Evolutionary conservation across 1,284 basidiomycete species (phyloP).

Genomic region (Blastosporella zonata): DNA sequence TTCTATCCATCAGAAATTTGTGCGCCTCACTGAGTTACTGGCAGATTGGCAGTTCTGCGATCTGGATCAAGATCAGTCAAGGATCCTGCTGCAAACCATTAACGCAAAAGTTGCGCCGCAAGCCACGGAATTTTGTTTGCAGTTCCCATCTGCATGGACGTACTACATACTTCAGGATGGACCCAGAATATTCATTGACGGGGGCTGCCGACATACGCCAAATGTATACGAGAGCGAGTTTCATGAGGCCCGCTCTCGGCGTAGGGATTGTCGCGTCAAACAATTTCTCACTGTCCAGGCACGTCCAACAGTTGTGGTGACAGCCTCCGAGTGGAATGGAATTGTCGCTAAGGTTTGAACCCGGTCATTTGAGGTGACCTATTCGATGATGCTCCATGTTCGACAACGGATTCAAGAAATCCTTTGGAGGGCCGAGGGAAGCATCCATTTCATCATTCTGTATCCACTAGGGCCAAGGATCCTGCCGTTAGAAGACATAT

Average conservation of each 20-base stretch:
- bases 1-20: neutral
- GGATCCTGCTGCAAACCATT: neutral
- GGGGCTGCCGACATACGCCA: too few species aligned
- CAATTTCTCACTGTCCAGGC: neutral
- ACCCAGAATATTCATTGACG: neutral
- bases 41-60: neutral
- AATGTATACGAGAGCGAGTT: too few species aligned
- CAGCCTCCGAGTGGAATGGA: neutral
- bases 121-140: constrained; percentile 1
- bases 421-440: neutral
- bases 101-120: neutral
- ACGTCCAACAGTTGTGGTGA: neutral
- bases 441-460: neutral
- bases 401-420: neutral
- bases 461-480: neutral
- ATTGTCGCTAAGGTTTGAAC: too few species aligned
- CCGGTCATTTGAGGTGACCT: neutral
- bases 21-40: neutral
- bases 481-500: neutral
- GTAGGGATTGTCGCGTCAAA: neutral
- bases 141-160: too few species aligned
- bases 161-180: neutral
- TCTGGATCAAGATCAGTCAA: constrained; percentile 1
- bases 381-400: neutral
- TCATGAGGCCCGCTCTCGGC: too few species aligned